Evolutionary conservation across 2,329 filamentous ascomycete species (phyloP), one percentile per base, ranked within the genome.

Genomic region (Cordyceps cateniannulata): DNA sequence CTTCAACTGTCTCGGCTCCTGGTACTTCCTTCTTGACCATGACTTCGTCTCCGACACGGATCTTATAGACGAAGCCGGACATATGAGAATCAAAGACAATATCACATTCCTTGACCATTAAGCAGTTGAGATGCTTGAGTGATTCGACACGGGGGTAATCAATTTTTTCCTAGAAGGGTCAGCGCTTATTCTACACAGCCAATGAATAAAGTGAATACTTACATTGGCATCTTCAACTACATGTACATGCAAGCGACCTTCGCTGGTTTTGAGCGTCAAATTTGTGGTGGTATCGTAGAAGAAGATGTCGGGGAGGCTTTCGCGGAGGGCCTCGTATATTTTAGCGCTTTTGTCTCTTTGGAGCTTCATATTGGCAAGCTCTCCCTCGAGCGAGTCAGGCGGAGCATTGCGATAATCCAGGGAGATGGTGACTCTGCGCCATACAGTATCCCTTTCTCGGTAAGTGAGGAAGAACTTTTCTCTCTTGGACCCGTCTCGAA

Each of bases 391-490:
- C 0, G 93, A 98, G 65, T 89, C 88, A 1, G 85, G 82, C 1
- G 88, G 86, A 5, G 91, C 88, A 69, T 89, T 79, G 62, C 92
- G 87, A 74, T 98, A 99, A 75, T 99, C 95, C 67, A 96, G 85
- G 1, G 95, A 97, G 32, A 99, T 86, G 3, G 95, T 98, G 55
- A 99, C 89, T 54, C 93, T 84, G 60, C 91, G 85, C 90, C 93
- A 96, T 63, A 85, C 79, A 64, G 85, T 88, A 5, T 90, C 86
- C 52, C 84, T 83, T 72, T 96, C 89, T 52, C 92, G 90, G 72
- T 90, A 99, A 0, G 95, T 98, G 64, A 99, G 87, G 73, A 98
- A 99, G 78, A 98, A 98, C 73, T 99, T 99, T 73, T 99, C 95
- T 48, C 93, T 85, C 67, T 90, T 90, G 14, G 93, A 96, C 68